Conservation (phyloP, 2,329 filamentous ascomycete species). For the Hysterium pulicare region DNA sequence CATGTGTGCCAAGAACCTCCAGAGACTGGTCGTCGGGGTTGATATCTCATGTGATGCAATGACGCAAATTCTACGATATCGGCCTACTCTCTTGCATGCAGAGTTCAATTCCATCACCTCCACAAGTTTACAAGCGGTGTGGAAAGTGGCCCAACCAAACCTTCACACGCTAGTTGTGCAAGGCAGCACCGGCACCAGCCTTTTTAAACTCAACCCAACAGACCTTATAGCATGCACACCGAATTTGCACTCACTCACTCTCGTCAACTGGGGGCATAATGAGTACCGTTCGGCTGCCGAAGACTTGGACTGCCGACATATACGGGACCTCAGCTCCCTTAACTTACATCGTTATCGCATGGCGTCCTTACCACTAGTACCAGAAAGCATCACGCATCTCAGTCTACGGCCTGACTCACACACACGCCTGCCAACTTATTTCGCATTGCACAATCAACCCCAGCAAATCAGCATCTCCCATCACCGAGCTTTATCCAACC, state of each 20-base stretch:
- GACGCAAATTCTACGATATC: conserved; percentile 24
- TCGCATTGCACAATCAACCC: neutral
- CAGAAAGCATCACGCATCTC: conserved; percentile 16
- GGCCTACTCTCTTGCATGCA: conserved; percentile 22
- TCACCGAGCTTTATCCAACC: neutral
- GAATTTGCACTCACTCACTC: conserved; percentile 11
- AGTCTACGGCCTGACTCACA: conserved; percentile 6
- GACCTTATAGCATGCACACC: conserved; percentile 13
- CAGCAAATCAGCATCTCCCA: neutral
- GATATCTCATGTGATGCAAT: conserved; percentile 24
- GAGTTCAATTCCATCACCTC: conserved; percentile 14
- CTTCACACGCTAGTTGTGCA: conserved; percentile 22
- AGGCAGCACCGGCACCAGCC: neutral
- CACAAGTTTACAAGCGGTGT: conserved; percentile 8
- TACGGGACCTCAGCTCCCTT: conserved; percentile 14
- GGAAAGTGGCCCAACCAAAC: conserved; percentile 22
- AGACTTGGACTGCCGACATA: neutral
- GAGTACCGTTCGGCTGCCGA: neutral
- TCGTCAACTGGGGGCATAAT: conserved; percentile 9
- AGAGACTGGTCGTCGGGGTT: conserved; percentile 22
- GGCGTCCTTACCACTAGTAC: conserved; percentile 10
- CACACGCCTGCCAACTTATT: neutral
- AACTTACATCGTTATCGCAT: conserved; percentile 9
- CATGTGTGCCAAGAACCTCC: conserved; percentile 21
- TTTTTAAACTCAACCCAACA: neutral